Evolutionary conservation across 192 early-diverging fungal species (phyloP), one percentile per base, ranked within the genome.

Genomic region (Lobosporangium transversale): DNA sequence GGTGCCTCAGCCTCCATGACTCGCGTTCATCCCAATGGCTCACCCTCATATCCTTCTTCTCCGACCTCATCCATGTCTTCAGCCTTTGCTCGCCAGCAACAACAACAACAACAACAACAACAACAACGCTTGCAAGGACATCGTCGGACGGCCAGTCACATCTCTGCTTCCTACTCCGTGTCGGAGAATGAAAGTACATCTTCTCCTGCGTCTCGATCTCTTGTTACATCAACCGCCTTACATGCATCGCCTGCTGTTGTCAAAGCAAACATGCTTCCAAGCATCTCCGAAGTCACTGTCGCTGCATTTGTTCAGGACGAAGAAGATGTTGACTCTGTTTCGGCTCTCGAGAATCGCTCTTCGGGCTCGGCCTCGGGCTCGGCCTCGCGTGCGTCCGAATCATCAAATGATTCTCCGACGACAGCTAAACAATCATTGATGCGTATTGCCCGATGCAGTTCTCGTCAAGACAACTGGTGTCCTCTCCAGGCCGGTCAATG

Each of bases 141-240:
- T 35, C 51, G 37, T 15, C 50, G 23, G 37, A 33, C 62, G 20
- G 50, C 59, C 59, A 47, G 58, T 42, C 49, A 53, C 70, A 45
- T 51, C 14, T 32, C 44, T 11, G 36, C 43, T n/a, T 45, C 42
- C 51, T 42, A 31, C 42, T 47, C 37, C 40, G 23, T 45, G 55
- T 66, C 63, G 70, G 70, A 75, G 62, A 75, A 42, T 24, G 63
- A 75, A 75, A 75, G 63, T 15, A 45, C 40, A 30, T n/a, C 32
- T 20, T 47, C 45, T 52, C 42, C 63, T 47, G 32, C 53, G 26
- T 62, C 59, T 61, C 37, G 42, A 54, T 47, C 68, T 56, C 58
- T 31, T 9, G 24, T 30, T 53, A 30, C 50, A 51, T 20, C 20
- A 27, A 15, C 27, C n/a, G 21, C 66, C 10, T 26, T 53, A 37